Evolutionary conservation across 2,329 filamentous ascomycete species (phyloP).

Genomic region (Aspergillus pseudoglaucus): DNA sequence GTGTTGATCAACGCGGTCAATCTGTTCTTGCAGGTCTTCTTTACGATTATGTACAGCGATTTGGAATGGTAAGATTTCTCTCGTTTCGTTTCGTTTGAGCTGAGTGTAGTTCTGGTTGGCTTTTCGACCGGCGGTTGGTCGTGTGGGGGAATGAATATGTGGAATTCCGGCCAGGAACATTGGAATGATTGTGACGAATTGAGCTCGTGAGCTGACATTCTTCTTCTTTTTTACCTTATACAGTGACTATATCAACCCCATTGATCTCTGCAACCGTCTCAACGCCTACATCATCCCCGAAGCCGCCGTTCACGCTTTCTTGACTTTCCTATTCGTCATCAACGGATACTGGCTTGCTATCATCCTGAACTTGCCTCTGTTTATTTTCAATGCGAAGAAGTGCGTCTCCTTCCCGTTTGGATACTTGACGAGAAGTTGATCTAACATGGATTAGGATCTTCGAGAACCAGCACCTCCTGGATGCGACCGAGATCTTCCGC

Average conservation of each 20-base stretch:
- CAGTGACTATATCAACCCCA: slow-evolving; percentile 99
- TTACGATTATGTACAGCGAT: slow-evolving; percentile 99
- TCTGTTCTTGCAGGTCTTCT: slow-evolving; percentile 98
- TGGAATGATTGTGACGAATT: slow-evolving; percentile 6
- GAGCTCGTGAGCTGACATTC: slow-evolving; percentile 21
- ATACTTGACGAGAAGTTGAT: background rate
- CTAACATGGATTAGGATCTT: slow-evolving; percentile 62
- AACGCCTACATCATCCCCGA: slow-evolving; percentile 99
- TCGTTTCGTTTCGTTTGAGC: too few species aligned
- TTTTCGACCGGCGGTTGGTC: background rate
- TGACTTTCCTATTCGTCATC: slow-evolving; percentile 93
- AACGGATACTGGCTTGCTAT: slow-evolving; percentile 98
- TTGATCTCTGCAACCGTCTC: slow-evolving; percentile 99
- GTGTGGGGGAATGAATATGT: background rate
- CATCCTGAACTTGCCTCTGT: slow-evolving; percentile 81
- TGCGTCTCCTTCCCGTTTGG: slow-evolving; percentile 45
- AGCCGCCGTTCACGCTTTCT: slow-evolving; percentile 91
- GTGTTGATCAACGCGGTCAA: slow-evolving; percentile 99
- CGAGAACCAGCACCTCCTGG: slow-evolving; percentile 92
- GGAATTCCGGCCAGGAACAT: background rate
- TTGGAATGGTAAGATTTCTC: slow-evolving; percentile 79
- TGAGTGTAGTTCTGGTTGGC: background rate
- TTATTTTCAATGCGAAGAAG: slow-evolving; percentile 97
- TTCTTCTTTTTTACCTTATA: slow-evolving; percentile 5
- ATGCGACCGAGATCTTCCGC: slow-evolving; percentile 98